Conservation (phyloP, 1,284 basidiomycete genomes). For the Cryptococcus jaspeensis region DNA sequence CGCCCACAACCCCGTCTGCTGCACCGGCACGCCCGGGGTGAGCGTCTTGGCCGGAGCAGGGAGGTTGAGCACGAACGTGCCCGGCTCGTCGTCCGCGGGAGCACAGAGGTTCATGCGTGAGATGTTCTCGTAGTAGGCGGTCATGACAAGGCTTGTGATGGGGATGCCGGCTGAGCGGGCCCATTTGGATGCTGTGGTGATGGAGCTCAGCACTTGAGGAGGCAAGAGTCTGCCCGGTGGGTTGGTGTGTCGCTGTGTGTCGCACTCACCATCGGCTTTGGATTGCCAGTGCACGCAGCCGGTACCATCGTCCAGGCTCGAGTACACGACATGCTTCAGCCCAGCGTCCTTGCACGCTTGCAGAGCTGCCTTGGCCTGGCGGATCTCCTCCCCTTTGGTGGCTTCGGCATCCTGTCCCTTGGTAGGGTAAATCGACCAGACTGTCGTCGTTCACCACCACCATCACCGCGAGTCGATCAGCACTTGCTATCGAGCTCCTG, state of each 20-base stretch:
- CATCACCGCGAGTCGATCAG: no score
- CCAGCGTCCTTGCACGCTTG: slow-evolving; percentile 24
- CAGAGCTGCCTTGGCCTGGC: slow-evolving; percentile 20
- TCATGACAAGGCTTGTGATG: slow-evolving; percentile 6
- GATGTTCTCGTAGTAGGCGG: slow-evolving; percentile 9
- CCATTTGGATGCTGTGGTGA: background rate
- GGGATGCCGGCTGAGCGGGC: slow-evolving; percentile 1
- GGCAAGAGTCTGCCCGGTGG: no score
- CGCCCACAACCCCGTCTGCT: slow-evolving; percentile 40
- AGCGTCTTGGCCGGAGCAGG: slow-evolving; percentile 31
- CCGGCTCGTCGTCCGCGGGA: slow-evolving; percentile 8
- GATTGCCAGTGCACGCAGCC: slow-evolving; percentile 27
- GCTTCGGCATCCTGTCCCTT: slow-evolving; percentile 2
- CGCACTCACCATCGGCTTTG: slow-evolving; percentile 32
- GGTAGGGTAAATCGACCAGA: slow-evolving; percentile 7
- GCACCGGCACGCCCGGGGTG: slow-evolving; percentile 28
- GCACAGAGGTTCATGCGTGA: no score
- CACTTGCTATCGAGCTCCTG: no score
- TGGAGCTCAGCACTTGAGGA: background rate
- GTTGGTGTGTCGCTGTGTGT: no score
- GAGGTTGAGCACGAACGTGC: slow-evolving; percentile 19
- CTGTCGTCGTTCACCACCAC: background rate
- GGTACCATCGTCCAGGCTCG: slow-evolving; percentile 26
- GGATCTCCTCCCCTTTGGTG: slow-evolving; percentile 12
- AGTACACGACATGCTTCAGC: slow-evolving; percentile 36